These are phyloP conservation scores for Fusarium sp. DNA, from an alignment of 2,329 filamentous ascomycete genomes.

Conservation along the genomic window DNA sequence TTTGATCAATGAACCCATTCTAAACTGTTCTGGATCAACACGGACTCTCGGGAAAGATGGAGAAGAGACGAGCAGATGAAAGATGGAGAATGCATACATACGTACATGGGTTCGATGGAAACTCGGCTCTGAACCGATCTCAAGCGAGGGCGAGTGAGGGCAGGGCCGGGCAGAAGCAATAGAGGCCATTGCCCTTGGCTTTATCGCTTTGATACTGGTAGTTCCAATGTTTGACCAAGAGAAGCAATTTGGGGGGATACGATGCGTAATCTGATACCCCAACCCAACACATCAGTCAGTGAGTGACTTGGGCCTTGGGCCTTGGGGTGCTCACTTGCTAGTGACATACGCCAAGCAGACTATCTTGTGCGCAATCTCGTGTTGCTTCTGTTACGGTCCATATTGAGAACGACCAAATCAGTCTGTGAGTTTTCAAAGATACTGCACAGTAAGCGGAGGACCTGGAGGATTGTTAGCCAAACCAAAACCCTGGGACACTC, in stretches of 20 bases:
- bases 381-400: constrained; percentile 1
- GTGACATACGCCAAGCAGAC: constrained; percentile 31
- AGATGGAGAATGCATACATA: not conserved
- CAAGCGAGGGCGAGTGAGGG: not conserved
- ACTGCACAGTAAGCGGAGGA: not conserved
- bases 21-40: not conserved
- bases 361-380: constrained; percentile 20
- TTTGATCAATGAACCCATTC: not conserved
- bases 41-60: constrained; percentile 1
- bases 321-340: not conserved
- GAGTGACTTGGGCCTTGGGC: not conserved
- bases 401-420: not conserved
- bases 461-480: not conserved
- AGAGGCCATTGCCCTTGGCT: not conserved
- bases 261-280: not conserved
- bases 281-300: not conserved
- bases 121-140: not conserved
- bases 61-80: not conserved
- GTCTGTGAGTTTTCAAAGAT: not conserved
- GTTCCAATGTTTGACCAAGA: constrained; percentile 7
- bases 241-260: constrained; percentile 23
- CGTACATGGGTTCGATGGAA: not conserved
- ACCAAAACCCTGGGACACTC: constrained; percentile 27
- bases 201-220: constrained; percentile 4
- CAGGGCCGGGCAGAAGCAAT: constrained; percentile 7